Evolutionary conservation across 2,329 filamentous ascomycete genomes (phyloP), one percentile per base, ranked within the genome.

Genomic region (Aspergillus nomiae): DNA sequence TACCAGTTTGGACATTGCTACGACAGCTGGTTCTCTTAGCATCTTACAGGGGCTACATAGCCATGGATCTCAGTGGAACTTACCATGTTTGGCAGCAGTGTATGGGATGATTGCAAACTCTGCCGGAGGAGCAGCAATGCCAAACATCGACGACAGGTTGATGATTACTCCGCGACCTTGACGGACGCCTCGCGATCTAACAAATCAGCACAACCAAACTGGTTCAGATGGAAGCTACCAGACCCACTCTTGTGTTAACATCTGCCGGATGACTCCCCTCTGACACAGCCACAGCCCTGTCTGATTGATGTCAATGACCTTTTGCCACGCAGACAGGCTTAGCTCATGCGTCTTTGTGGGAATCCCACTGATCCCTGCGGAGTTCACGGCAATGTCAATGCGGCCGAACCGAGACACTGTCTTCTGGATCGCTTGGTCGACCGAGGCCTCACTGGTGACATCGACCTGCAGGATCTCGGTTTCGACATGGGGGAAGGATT

Each of bases 261-360:
- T 71, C 56, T 73, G 71, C 45, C 66, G 65, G 30, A 75, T 67
- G 71, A 88, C 78, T 46, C 84, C 85, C 57, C 80, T 77, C 68
- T 87, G 83, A 65, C 85, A 87, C 28, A 85, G 75, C 81, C 84
- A 87, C 0, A 88, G 82, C 4, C 86, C 86, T 50, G 82, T 82
- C 26, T 86, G 77, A 64, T 89, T 85, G 53, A 87, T 74, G 61
- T 82, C 78, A 3, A 87, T 67, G 1, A 87, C 77, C 7, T 78
- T 76, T 45, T 81, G 71, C 79, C 85, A 88, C 51, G 85, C 83
- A 1, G 77, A 76, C 56, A 83, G 76, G 1, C 76, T 73, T 46
- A 80, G 69, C 61, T 86, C 78, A 60, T 85, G 80, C 0, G 84
- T 86, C 1, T 73, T 72, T 19, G 69, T 72, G 32, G 78, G 73